Percentiles rank a stretch among this genome's conserved stretches.
Evolutionary conservation across 2,329 filamentous ascomycete genomes (phyloP).

Genomic region (Aspergillus sclerotialis): DNA sequence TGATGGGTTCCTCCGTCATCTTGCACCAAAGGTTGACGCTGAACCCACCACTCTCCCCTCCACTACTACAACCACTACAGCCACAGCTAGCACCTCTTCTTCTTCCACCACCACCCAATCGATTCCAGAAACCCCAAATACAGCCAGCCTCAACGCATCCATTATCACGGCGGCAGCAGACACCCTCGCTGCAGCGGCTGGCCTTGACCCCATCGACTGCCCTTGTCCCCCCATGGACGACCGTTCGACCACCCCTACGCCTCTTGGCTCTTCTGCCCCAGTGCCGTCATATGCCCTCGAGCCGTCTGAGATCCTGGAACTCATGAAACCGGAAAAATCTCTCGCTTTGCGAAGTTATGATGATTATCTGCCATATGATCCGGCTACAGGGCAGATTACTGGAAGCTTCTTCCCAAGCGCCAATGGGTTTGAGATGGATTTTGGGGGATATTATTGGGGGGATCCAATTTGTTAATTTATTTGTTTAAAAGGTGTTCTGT

Average conservation of each 20-base stretch:
- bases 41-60: slow-evolving; percentile 15
- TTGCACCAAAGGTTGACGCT: slow-evolving; percentile 25
- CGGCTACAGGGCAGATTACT: slow-evolving; percentile 28
- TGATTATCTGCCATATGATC: slow-evolving; percentile 27
- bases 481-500: no score
- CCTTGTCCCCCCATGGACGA: slow-evolving; percentile 22
- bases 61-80: slow-evolving; percentile 10
- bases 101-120: slow-evolving; percentile 15
- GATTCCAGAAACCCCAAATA: slow-evolving; percentile 6
- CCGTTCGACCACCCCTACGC: slow-evolving; percentile 9
- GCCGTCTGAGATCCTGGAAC: slow-evolving; percentile 17
- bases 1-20: slow-evolving; percentile 26
- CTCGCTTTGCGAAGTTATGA: slow-evolving; percentile 19
- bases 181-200: not conserved
- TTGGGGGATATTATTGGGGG: slow-evolving; percentile 26
- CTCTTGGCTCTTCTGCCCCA: not conserved
- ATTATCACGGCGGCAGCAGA: slow-evolving; percentile 10
- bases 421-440: slow-evolving; percentile 22
- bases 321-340: slow-evolving; percentile 22
- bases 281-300: slow-evolving; percentile 15
- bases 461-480: slow-evolving; percentile 22
- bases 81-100: slow-evolving; percentile 4
- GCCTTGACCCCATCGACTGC: no score
- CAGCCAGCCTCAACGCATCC: slow-evolving; percentile 4
- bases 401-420: slow-evolving; percentile 31